Conservation (phyloP, 2,329 filamentous ascomycete species). For the Orbilia oligospora region DNA sequence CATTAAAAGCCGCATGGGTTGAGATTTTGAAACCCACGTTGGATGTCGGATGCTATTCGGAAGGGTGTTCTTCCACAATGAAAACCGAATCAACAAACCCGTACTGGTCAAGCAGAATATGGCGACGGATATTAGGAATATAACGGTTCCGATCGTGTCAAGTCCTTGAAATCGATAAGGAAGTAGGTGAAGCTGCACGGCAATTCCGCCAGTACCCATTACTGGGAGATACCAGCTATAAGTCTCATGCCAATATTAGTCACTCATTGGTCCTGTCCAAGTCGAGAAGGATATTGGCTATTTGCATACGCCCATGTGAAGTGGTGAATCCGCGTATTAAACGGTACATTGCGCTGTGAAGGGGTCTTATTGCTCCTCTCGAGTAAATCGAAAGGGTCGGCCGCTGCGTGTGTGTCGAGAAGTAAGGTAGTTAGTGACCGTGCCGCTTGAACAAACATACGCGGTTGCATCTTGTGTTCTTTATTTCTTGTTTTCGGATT, state of each 20-base stretch:
- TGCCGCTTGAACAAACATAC: conserved; percentile 20
- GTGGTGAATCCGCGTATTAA: conserved; percentile 52
- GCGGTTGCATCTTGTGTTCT: background rate
- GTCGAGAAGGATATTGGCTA: background rate
- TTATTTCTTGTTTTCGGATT: too few relatives aligned
- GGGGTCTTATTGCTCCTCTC: conserved; percentile 55
- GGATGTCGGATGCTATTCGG: conserved; percentile 56
- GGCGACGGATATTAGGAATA: conserved; percentile 53
- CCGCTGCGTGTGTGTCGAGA: conserved; percentile 6
- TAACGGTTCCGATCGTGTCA: conserved; percentile 47
- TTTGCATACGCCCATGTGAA: conserved; percentile 55
- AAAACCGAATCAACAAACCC: conserved; percentile 36
- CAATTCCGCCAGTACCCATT: conserved; percentile 54
- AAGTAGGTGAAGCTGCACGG: conserved; percentile 48
- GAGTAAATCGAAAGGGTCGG: conserved; percentile 49
- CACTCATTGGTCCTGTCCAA: background rate
- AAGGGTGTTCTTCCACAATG: conserved; percentile 45
- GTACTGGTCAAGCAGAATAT: conserved; percentile 47
- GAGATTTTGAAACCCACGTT: conserved; percentile 32
- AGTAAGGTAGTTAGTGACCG: conserved; percentile 22
- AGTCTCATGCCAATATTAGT: conserved; percentile 3
- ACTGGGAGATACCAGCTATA: conserved; percentile 55
- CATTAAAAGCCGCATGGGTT: background rate
- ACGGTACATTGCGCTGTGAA: conserved; percentile 44
- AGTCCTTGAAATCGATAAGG: conserved; percentile 53